Conservation (phyloP, 805 yeast species). For the Cyberlindnera lachancei region DNA sequence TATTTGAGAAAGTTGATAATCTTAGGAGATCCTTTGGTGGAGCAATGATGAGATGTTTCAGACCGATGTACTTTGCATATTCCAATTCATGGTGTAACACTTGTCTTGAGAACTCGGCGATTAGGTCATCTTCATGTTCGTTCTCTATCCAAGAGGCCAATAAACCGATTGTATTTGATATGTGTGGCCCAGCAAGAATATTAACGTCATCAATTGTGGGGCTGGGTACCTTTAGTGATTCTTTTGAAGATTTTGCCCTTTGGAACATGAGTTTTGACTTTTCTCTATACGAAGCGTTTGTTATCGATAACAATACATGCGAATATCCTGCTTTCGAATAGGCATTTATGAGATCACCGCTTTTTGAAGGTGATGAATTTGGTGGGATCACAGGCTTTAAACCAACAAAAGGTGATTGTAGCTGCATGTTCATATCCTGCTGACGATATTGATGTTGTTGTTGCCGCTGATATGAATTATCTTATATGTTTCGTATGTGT, state of each 20-base stretch:
- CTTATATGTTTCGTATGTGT: too few species aligned
- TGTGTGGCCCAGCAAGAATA: slow-evolving; percentile 35
- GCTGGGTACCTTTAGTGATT: slow-evolving; percentile 29
- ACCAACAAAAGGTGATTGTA: slow-evolving; percentile 29
- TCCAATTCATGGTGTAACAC: slow-evolving; percentile 51
- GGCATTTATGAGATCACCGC: slow-evolving; percentile 20
- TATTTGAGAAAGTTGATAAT: slow-evolving; percentile 42
- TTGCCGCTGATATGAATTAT: too few species aligned
- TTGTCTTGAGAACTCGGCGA: slow-evolving; percentile 48
- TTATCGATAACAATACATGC: slow-evolving; percentile 44
- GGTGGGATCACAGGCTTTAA: slow-evolving; percentile 36
- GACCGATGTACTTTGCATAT: slow-evolving; percentile 53
- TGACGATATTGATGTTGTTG: background rate
- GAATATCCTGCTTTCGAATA: slow-evolving; percentile 39
- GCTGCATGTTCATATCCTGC: background rate
- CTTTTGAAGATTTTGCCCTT: slow-evolving; percentile 18
- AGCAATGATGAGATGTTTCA: slow-evolving; percentile 47
- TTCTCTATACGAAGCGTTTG: slow-evolving; percentile 43
- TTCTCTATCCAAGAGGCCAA: slow-evolving; percentile 66
- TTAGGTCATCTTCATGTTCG: slow-evolving; percentile 41
- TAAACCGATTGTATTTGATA: slow-evolving; percentile 41
- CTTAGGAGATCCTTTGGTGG: slow-evolving; percentile 56
- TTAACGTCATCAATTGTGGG: slow-evolving; percentile 37
- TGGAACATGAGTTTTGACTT: slow-evolving; percentile 33
- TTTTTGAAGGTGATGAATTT: slow-evolving; percentile 24